Evolutionary conservation across 2,329 filamentous ascomycete species (phyloP).

Genomic region (Bisporella sp.): DNA sequence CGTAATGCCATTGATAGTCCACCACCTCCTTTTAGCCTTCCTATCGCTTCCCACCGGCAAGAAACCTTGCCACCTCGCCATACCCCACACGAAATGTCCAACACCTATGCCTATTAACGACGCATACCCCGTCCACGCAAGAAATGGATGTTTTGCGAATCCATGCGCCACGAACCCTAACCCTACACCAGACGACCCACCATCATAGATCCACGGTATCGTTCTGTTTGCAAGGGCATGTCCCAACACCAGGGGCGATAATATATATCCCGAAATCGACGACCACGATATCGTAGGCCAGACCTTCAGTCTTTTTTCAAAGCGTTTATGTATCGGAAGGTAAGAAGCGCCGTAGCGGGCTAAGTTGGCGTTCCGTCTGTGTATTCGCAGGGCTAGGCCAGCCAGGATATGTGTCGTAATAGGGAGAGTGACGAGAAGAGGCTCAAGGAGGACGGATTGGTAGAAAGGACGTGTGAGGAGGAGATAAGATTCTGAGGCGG

Average conservation of each 20-base stretch:
- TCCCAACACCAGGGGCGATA: conserved; percentile 57
- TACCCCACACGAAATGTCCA: conserved; percentile 78
- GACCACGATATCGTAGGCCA: conserved; percentile 64
- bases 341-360: conserved; percentile 68
- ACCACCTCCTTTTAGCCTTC: conserved; percentile 58
- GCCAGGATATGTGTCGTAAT: conserved; percentile 69
- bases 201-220: conserved; percentile 69
- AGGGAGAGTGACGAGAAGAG: conserved; percentile 70
- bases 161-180: conserved; percentile 80
- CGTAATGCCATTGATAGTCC: conserved; percentile 61
- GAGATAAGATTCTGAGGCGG: conserved; percentile 74
- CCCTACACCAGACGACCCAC: conserved; percentile 79
- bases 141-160: conserved; percentile 62
- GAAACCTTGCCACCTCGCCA: conserved; percentile 71
- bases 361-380: conserved; percentile 65
- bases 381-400: conserved; percentile 68
- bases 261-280: conserved; percentile 63
- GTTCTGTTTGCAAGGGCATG: conserved; percentile 73
- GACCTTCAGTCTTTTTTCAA: conserved; percentile 27
- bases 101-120: conserved; percentile 60
- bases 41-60: conserved; percentile 49
- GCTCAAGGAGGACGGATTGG: conserved; percentile 75
- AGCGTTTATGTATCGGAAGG: conserved; percentile 36
- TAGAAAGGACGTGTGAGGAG: conserved; percentile 90
- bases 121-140: conserved; percentile 63